phyloP scores from a whole-genome alignment of 805 yeast species.

The Cyberlindnera maritima region DNA sequence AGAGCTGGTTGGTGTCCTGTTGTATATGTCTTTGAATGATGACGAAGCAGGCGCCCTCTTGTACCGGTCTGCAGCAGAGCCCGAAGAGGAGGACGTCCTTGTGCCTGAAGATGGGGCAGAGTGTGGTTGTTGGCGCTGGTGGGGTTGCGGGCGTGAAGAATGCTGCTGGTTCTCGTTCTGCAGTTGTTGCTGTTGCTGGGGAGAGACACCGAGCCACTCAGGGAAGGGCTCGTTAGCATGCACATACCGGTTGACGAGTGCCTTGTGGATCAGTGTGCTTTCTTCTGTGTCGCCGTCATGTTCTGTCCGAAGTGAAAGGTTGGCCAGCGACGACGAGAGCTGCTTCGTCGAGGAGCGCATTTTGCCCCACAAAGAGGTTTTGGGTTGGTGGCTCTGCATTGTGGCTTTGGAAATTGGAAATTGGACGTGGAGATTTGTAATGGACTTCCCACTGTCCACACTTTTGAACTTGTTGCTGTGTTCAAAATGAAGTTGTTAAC shows the following conservation, averaged over 20 bases:
- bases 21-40: constrained; percentile 22
- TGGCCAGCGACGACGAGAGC: constrained; percentile 21
- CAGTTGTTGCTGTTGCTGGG: constrained; percentile 12
- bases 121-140: constrained; percentile 2
- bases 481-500: too few relatives aligned
- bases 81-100: constrained; percentile 1
- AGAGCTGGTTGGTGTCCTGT: constrained; percentile 1
- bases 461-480: too few relatives aligned
- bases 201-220: constrained; percentile 27
- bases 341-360: constrained; percentile 27
- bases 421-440: too few relatives aligned
- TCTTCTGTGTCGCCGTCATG: constrained; percentile 28
- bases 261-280: constrained; percentile 27
- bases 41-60: constrained; percentile 17
- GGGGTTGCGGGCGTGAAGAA: constrained; percentile 6
- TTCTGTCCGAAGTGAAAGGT: constrained; percentile 25
- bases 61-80: constrained; percentile 6
- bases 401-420: too few relatives aligned
- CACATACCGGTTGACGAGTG: constrained; percentile 22
- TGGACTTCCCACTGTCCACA: too few relatives aligned
- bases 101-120: constrained; percentile 6
- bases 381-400: constrained; percentile 5
- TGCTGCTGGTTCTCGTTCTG: constrained; percentile 8
- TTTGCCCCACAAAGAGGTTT: constrained; percentile 23
- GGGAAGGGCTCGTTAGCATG: constrained; percentile 19